Evolutionary conservation across 495 filamentous ascomycete genomes (phyloP), one percentile per base, ranked within the genome.

Genomic region (Amniculicola lignicola): DNA sequence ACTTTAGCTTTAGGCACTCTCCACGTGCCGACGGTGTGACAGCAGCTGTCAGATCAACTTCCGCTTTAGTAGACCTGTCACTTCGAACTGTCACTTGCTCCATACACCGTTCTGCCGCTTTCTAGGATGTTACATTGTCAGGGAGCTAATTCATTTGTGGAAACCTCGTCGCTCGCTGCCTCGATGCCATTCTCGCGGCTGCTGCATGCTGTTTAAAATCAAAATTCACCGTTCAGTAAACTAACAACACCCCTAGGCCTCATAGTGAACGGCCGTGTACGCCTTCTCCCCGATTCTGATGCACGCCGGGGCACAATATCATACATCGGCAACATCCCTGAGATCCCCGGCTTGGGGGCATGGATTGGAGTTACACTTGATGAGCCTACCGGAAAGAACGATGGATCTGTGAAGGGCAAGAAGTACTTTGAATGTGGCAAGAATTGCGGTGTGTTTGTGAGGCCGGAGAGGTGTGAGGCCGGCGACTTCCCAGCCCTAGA

Each of bases 301-400:
- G 76, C 82, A 35, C 83, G 88, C 39, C 82, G 93, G 46, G 93
- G 93, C n/a, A 83, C 81, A 37, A 74, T 98, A 67, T 83, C 79
- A 65, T 96, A 85, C 66, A 76, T 96, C 59, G 93, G 92, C 4
- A 79, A 84, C 14, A 86, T 96, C 15, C 78, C 84, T 28, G 84
- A 89, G 57, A 90, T 97, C 43, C 89, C 90, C 0, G 82, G 73
- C 18, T 71, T 81, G 12, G 66, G 79, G 23, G 77, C 88, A 15
- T 96, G 93, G 92, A 77, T 93, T 33, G 91, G 92, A 36, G 76
- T 96, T 41, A 80, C 83, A 62, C 76, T 94, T 38, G 89, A 95
- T 67, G 89, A 95, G 70, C 89, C 89, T 3, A 82, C 82, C 28
- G 90, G 90, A 25, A 93, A 88, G 75, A 96, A 96, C 62, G 89